These are phyloP conservation scores for Penicillium sp. DNA, from an alignment of 2,329 filamentous ascomycete species.

Conservation along the genomic window DNA sequence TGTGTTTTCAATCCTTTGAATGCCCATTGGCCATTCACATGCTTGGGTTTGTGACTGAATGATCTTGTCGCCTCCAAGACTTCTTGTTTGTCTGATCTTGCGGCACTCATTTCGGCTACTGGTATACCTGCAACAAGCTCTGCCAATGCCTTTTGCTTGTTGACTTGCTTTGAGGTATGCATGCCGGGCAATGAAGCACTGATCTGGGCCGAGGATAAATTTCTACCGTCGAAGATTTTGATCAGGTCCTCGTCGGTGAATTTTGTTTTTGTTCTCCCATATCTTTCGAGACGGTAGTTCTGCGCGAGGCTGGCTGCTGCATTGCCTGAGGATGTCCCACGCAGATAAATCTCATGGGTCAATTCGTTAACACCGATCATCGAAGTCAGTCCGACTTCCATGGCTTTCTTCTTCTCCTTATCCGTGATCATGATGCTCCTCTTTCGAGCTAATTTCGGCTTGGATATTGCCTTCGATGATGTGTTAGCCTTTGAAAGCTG, in stretches of 20 bases:
- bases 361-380: not conserved
- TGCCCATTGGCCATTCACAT: not conserved
- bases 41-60: not conserved
- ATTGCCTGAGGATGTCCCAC: too few species aligned
- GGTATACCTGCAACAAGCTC: slow-evolving; percentile 32
- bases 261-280: too few species aligned
- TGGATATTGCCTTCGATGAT: too few species aligned
- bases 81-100: not conserved
- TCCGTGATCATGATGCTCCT: not conserved
- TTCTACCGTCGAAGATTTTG: slow-evolving; percentile 11
- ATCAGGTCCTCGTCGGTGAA: too few species aligned
- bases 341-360: not conserved
- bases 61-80: not conserved
- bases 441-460: too few species aligned
- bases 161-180: slow-evolving; percentile 19
- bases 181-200: slow-evolving; percentile 22
- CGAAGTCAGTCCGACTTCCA: slow-evolving; percentile 1
- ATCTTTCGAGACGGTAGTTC: too few species aligned
- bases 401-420: not conserved
- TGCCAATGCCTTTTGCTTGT: slow-evolving; percentile 29
- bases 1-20: not conserved
- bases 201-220: slow-evolving; percentile 10
- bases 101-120: slow-evolving; percentile 19
- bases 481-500: too few species aligned
- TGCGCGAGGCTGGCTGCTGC: too few species aligned